Evolutionary conservation across 2,329 filamentous ascomycete genomes (phyloP).

Genomic region (Fusarium penzigii): DNA sequence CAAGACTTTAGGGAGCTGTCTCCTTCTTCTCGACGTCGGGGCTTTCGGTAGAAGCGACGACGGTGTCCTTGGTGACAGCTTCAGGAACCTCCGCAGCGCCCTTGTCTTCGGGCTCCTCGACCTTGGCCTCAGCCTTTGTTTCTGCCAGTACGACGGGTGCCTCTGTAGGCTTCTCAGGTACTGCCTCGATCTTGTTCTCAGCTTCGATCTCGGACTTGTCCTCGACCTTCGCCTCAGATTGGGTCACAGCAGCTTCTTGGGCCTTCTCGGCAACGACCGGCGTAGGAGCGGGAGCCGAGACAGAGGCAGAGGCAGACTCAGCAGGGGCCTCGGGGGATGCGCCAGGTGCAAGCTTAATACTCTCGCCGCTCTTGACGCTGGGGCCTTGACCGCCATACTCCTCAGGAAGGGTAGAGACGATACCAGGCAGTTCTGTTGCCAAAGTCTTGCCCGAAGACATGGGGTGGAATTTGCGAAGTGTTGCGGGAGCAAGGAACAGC

Average conservation of each 20-base stretch:
- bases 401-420: constrained; percentile 68
- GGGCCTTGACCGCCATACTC: constrained; percentile 76
- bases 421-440: constrained; percentile 55
- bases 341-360: constrained; percentile 29
- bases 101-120: constrained; percentile 1
- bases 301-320: constrained; percentile 4
- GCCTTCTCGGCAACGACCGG: constrained; percentile 20
- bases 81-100: background rate
- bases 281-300: constrained; percentile 6
- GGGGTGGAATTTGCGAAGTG: constrained; percentile 77
- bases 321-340: constrained; percentile 12
- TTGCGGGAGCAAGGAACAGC: constrained; percentile 71
- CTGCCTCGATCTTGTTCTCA: too few relatives aligned
- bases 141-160: constrained; percentile 19
- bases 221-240: constrained; percentile 11
- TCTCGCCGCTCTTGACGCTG: constrained; percentile 40
- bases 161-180: constrained; percentile 17
- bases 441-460: constrained; percentile 73
- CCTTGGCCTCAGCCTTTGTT: constrained; percentile 9
- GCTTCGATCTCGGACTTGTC: background rate
- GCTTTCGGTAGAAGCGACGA: background rate
- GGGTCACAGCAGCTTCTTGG: constrained; percentile 17
- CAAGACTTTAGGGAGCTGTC: constrained; percentile 1
- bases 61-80: constrained; percentile 7
- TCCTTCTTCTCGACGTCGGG: constrained; percentile 6